phyloP scores from a whole-genome alignment of 2,329 filamentous ascomycete genomes.

The Rachicladosporium sp. region DNA sequence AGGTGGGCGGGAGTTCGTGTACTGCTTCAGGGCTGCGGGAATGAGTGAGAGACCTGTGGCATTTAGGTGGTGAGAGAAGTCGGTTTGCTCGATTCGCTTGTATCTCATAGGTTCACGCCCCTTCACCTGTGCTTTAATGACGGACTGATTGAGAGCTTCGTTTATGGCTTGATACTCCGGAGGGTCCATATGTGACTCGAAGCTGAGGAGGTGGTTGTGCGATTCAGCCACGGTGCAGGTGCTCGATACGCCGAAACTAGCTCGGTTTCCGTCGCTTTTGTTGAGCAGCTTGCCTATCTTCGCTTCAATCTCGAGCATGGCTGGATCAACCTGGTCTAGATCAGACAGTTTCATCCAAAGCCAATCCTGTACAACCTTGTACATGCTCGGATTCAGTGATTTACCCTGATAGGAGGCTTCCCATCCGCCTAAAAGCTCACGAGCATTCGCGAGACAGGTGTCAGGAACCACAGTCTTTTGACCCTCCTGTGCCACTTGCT shows the following conservation, averaged over 20 bases:
- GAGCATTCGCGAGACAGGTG: slow-evolving; percentile 10
- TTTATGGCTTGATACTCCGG: slow-evolving; percentile 74
- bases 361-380: slow-evolving; percentile 18
- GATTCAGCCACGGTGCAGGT: too few species aligned
- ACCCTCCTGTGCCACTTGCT: too few species aligned
- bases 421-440: slow-evolving; percentile 17
- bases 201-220: not conserved
- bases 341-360: slow-evolving; percentile 12
- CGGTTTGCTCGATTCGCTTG: slow-evolving; percentile 67
- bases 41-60: too few species aligned
- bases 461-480: slow-evolving; percentile 4
- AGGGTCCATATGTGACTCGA: slow-evolving; percentile 29
- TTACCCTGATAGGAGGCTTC: slow-evolving; percentile 19
- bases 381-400: slow-evolving; percentile 13
- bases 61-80: slow-evolving; percentile 46
- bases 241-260: too few species aligned
- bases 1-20: slow-evolving; percentile 25
- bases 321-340: slow-evolving; percentile 43
- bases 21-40: slow-evolving; percentile 3
- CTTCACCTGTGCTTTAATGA: slow-evolving; percentile 24
- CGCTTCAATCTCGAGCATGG: slow-evolving; percentile 84
- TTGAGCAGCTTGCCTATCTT: slow-evolving; percentile 78
- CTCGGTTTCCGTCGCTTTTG: slow-evolving; percentile 2
- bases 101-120: slow-evolving; percentile 59
- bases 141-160: slow-evolving; percentile 63